These are phyloP conservation scores for Rosa multiflora DNA, from an alignment of 306 rosid genomes.

Conservation along the genomic window DNA sequence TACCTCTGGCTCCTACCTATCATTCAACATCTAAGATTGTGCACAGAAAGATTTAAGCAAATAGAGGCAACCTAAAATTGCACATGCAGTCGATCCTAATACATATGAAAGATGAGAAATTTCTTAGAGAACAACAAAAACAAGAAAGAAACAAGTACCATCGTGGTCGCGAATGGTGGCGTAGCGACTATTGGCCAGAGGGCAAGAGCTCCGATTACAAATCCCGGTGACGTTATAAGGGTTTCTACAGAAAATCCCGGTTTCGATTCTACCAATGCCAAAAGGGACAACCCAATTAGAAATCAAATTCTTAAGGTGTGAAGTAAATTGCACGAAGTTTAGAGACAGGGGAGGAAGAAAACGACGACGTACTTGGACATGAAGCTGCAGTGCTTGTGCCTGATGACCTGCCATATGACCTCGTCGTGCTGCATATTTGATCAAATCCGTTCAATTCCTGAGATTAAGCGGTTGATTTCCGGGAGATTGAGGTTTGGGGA, in stretches of 20 bases:
- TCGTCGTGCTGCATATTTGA: conserved; percentile 27
- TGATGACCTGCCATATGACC: conserved; percentile 21
- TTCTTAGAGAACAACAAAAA: not conserved
- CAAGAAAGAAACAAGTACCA: conserved; percentile 38
- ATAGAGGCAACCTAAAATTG: not conserved
- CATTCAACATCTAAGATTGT: not conserved
- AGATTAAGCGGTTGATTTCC: not conserved
- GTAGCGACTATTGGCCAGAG: conserved; percentile 92
- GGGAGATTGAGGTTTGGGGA: not conserved
- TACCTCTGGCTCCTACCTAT: not conserved
- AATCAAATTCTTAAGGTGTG: not conserved
- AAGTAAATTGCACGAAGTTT: not conserved
- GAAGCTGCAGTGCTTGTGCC: conserved; percentile 17
- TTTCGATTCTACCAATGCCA: conserved; percentile 46
- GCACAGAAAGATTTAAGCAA: not conserved
- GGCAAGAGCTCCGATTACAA: conserved; percentile 93
- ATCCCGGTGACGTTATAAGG: conserved; percentile 84
- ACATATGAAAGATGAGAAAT: not conserved
- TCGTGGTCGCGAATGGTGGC: conserved; percentile 86
- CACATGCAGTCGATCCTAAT: not conserved
- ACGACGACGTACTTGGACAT: conserved; percentile 7
- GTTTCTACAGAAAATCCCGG: conserved; percentile 83
- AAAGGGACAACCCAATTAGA: not conserved
- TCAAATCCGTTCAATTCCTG: not conserved
- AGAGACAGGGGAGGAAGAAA: not conserved